These are phyloP conservation scores for Trichoderma pleuroti DNA, from an alignment of 2,329 filamentous ascomycete genomes.

Conservation along the genomic window DNA sequence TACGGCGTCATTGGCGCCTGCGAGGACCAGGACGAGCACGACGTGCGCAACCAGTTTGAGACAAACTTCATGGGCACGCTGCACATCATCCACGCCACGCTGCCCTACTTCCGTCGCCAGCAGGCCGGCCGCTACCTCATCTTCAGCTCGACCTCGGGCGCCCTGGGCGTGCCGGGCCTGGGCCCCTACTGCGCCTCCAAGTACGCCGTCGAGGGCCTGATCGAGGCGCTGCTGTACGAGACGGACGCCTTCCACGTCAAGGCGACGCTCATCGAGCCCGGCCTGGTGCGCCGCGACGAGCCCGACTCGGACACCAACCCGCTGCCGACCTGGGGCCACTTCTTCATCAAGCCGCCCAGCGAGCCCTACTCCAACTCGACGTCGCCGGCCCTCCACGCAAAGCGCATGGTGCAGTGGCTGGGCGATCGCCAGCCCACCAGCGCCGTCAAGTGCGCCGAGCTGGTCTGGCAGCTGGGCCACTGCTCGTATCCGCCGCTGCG, in stretches of 20 bases:
- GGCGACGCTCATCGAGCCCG: slow-evolving; percentile 87
- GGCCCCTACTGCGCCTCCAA: slow-evolving; percentile 96
- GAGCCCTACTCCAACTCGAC: slow-evolving; percentile 75
- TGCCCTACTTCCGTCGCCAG: slow-evolving; percentile 82
- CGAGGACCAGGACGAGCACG: slow-evolving; percentile 94
- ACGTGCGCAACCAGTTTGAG: slow-evolving; percentile 93
- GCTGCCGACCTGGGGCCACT: slow-evolving; percentile 84
- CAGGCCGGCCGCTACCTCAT: slow-evolving; percentile 81
- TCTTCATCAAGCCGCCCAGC: slow-evolving; percentile 81
- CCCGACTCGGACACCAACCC: slow-evolving; percentile 53
- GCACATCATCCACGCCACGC: slow-evolving; percentile 83
- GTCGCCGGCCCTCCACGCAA: slow-evolving; percentile 82
- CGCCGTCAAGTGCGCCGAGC: slow-evolving; percentile 85
- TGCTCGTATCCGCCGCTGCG: slow-evolving; percentile 89
- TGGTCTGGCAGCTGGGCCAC: slow-evolving; percentile 92
- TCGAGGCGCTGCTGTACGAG: slow-evolving; percentile 96
- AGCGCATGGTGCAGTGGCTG: slow-evolving; percentile 90
- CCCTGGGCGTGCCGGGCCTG: slow-evolving; percentile 87
- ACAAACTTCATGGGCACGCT: slow-evolving; percentile 96
- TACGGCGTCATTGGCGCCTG: slow-evolving; percentile 95
- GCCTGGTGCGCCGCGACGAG: slow-evolving; percentile 83
- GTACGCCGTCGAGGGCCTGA: slow-evolving; percentile 91
- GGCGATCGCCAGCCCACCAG: slow-evolving; percentile 89
- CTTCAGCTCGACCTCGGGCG: slow-evolving; percentile 88
- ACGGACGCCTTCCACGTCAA: slow-evolving; percentile 89